A percentile compares a stretch with the other conserved stretches of the same genome.
phyloP scores from a whole-genome alignment of 305 asterid species.

The Solanum hybrid region DNA sequence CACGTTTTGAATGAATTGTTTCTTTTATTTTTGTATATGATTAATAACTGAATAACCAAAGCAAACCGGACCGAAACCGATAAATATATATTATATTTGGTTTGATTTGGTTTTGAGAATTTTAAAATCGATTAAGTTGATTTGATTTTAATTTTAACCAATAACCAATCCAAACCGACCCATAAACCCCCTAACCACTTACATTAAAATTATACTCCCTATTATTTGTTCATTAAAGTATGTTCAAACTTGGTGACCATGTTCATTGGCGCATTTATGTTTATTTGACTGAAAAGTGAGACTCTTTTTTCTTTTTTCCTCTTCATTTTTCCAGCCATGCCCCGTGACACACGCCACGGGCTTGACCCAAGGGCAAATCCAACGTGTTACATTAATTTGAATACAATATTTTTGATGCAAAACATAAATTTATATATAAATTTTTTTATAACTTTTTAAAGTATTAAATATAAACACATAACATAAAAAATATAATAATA shows the following conservation, averaged over 20 bases:
- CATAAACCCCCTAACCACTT: too few relatives aligned
- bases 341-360: not conserved
- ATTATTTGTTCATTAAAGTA: not conserved
- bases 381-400: not conserved
- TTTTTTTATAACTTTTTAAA: too few relatives aligned
- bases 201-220: not conserved
- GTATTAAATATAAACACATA: not conserved
- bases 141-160: too few relatives aligned
- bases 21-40: too few relatives aligned
- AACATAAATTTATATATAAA: not conserved
- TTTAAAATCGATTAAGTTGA: too few relatives aligned
- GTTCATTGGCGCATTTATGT: not conserved
- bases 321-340: not conserved
- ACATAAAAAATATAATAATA: too few relatives aligned
- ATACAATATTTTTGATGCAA: not conserved
- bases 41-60: too few relatives aligned
- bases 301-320: not conserved
- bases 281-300: not conserved
- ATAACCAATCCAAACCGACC: too few relatives aligned
- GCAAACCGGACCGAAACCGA: too few relatives aligned
- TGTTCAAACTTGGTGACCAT: not conserved
- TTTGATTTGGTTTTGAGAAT: too few relatives aligned
- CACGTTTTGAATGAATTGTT: too few relatives aligned
- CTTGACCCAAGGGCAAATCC: not conserved
- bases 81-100: too few relatives aligned